Conservation (phyloP, 208 protist species). For the Lotmaria passim region DNA sequence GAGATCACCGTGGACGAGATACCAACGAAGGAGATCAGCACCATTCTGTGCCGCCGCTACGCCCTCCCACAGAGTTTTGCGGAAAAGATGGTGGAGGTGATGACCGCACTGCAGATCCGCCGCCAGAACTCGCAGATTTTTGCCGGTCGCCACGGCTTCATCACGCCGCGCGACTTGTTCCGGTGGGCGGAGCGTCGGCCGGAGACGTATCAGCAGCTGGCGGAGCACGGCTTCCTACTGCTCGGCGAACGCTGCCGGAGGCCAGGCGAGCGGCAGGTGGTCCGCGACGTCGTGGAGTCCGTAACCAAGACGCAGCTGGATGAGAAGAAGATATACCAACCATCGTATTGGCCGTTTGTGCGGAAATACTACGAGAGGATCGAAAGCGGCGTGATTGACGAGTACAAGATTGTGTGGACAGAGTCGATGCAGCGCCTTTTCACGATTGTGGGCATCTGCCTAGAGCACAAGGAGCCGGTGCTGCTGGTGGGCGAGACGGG, state of each 20-base stretch:
- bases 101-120: constrained; percentile 95
- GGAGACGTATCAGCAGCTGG: constrained; percentile 93
- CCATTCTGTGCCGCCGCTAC: constrained; percentile 97
- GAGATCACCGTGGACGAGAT: constrained; percentile 99
- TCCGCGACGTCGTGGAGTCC: constrained; percentile 92
- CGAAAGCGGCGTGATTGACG: constrained; percentile 68
- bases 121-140: constrained; percentile 97
- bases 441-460: constrained; percentile 94
- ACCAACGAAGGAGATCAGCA: constrained; percentile 96
- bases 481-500: constrained; percentile 99
- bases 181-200: constrained; percentile 98
- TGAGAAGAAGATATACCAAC: constrained; percentile 74
- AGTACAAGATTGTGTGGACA: constrained; percentile 97
- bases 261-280: constrained; percentile 93
- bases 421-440: constrained; percentile 96
- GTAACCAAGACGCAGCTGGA: constrained; percentile 74
- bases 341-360: constrained; percentile 87
- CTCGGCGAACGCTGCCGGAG: constrained; percentile 98
- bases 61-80: constrained; percentile 93
- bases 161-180: constrained; percentile 99
- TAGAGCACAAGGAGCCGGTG: constrained; percentile 96
- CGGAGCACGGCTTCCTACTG: constrained; percentile 97
- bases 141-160: constrained; percentile 98
- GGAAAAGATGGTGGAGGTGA: constrained; percentile 95
- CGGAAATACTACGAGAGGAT: constrained; percentile 68